Evolutionary conservation across 139 green algal genomes (phyloP).

Genomic region (Raphidocelis subcapitata): DNA sequence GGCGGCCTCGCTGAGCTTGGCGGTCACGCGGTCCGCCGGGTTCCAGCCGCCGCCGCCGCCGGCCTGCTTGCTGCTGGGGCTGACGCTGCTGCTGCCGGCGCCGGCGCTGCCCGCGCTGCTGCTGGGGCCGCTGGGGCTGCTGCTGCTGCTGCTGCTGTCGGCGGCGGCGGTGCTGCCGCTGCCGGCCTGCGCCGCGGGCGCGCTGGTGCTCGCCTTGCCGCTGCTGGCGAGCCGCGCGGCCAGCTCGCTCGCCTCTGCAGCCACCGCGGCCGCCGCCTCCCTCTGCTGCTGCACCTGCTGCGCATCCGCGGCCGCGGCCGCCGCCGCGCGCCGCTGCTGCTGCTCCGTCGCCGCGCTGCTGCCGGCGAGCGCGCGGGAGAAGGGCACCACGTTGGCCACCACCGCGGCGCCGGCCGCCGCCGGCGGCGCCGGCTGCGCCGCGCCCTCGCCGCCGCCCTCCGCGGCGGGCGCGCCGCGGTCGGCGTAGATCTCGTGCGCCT

Average conservation of each 20-base stretch:
- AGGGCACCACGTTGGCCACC: constrained; percentile 8
- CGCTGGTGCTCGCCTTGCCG: background rate
- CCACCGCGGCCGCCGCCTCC: background rate
- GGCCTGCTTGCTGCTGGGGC: constrained; percentile 22
- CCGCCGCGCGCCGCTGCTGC: background rate
- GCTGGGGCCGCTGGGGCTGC: background rate
- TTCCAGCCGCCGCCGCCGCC: constrained; percentile 9
- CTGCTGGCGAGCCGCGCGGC: constrained; percentile 1
- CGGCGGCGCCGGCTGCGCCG: background rate
- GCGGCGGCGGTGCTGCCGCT: background rate
- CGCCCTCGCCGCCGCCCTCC: background rate
- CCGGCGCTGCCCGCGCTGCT: background rate
- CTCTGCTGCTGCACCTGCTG: background rate
- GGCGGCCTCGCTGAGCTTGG: constrained; percentile 56
- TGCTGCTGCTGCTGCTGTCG: background rate
- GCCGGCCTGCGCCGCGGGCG: background rate
- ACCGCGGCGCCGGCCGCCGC: background rate
- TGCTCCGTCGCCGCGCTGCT: background rate
- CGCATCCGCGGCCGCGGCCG: background rate
- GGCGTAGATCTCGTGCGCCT: constrained; percentile 19
- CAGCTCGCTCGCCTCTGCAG: background rate
- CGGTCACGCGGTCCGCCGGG: constrained; percentile 51
- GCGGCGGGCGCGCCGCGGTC: background rate
- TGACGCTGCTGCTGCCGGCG: constrained; percentile 14
- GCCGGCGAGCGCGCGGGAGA: background rate